Evolutionary conservation across 1,284 basidiomycete genomes (phyloP).

Genomic region (Earliella scabrosa): DNA sequence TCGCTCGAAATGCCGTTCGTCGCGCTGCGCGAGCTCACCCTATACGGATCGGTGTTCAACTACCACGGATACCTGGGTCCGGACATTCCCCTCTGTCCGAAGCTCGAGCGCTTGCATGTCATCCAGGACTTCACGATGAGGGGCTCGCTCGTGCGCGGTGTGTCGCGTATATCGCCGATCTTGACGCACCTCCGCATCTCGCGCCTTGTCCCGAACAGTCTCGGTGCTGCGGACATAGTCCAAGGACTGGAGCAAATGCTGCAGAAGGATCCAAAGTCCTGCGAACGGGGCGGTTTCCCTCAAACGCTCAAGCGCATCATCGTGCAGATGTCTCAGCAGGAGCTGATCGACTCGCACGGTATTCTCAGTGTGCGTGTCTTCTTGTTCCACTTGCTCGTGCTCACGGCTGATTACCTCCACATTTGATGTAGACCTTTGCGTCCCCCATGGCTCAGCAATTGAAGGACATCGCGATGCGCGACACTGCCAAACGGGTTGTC

Average conservation of each 20-base stretch:
- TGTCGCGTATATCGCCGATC: neutral
- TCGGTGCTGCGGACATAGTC: neutral
- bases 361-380: neutral
- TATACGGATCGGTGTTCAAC: neutral
- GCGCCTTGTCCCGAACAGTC: neutral
- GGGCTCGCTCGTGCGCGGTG: neutral
- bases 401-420: too few relatives aligned
- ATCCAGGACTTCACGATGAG: conserved; percentile 2
- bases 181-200: conserved; percentile 15
- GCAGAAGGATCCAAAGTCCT: neutral
- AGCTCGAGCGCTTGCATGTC: conserved; percentile 8
- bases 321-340: conserved; percentile 9
- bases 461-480: neutral
- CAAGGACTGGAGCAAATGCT: conserved; percentile 4
- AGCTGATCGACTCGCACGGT: neutral
- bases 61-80: neutral
- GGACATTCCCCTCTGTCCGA: neutral
- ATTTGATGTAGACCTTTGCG: neutral
- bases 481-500: neutral
- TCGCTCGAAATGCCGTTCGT: neutral
- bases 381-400: too few relatives aligned
- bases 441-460: neutral
- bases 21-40: conserved; percentile 8
- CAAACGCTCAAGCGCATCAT: conserved; percentile 1
- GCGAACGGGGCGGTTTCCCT: neutral